Evolutionary conservation across 345 rosid species (phyloP).

Genomic region (Erucastrum elatum): DNA sequence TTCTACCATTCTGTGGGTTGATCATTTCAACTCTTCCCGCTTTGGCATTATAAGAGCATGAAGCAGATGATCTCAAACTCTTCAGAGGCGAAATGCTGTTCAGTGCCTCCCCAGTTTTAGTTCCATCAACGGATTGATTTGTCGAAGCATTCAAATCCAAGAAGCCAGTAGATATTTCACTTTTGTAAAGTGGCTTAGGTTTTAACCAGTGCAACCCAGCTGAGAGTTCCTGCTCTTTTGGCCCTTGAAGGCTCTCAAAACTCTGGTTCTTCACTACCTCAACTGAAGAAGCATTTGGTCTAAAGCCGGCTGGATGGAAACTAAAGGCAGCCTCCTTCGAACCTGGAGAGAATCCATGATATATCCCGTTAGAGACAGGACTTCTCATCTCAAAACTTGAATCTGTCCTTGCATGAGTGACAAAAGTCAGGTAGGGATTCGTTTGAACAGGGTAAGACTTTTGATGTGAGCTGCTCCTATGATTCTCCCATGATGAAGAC

Average conservation of each 20-base stretch:
- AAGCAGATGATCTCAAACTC: conserved; percentile 43
- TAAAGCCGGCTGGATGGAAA: conserved; percentile 17
- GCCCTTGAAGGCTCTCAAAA: conserved; percentile 32
- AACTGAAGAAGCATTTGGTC: conserved; percentile 22
- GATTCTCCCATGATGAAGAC: conserved; percentile 53
- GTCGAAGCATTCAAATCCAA: conserved; percentile 39
- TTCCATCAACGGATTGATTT: conserved; percentile 29
- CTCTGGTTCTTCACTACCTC: conserved; percentile 34
- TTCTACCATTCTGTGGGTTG: conserved; percentile 42
- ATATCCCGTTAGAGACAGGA: conserved; percentile 52
- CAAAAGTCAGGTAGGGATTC: conserved; percentile 48
- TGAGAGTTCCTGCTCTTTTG: conserved; percentile 44
- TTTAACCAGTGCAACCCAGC: conserved; percentile 54
- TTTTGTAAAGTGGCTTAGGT: conserved; percentile 30
- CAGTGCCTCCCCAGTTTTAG: neutral
- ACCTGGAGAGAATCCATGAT: conserved; percentile 53
- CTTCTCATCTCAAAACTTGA: conserved; percentile 48
- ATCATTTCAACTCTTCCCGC: conserved; percentile 40
- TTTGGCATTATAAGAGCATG: conserved; percentile 36
- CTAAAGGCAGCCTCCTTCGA: conserved; percentile 43
- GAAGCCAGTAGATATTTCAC: conserved; percentile 35
- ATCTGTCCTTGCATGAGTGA: conserved; percentile 44
- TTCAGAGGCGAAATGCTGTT: conserved; percentile 21
- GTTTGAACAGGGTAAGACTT: conserved; percentile 46
- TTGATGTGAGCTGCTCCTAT: conserved; percentile 41